Base-by-base conservation (phyloP, 495 filamentous ascomycete genomes). In the Aspergillus leporis region DNA sequence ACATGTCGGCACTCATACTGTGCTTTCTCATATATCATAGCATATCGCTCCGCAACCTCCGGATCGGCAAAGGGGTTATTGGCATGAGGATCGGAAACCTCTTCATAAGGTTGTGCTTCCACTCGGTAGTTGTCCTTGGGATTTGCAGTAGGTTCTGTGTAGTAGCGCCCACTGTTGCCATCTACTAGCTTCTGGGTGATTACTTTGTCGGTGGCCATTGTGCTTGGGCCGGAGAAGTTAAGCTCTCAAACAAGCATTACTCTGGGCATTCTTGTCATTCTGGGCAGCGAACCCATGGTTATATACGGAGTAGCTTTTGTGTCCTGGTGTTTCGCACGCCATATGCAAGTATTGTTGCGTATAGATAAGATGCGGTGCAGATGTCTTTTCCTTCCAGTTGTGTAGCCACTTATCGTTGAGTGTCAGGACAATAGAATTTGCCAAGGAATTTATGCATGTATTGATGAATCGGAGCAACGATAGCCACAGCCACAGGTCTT, bases 1-100 rank as follows among this genome's bases (percentile, higher is more conserved):
- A 81, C 75, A 70, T 88, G 84, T 0, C 78, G 74, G 66, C 82
- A 81, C 65, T 80, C 77, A 60, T 81, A 81, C 23, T 75, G 49
- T 0, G 81, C 77, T 22, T 78, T 73, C 49, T 83, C 78, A 60
- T 83, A 83, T 0, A 79, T 66, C 0, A 63, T 43, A 0, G 68
- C 64, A 74, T 78, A 83, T 54, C 74, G 71, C n/a, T 74, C 73
- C 0, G 79, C 79, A 2, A 78, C 69, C 3, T 69, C 66, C 4
- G 78, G 74, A 56, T 83, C 74, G 0, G 72, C 61, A 50, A 83
- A 83, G 10, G 72, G 71, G 51, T 74, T 74, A 16, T 64, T n/a
- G 9, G 18, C 38, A 19, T 59, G 43, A 9, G 3, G 7, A 13
- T 47, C 43, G 3, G 21, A 9, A 4, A 19, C 7, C 43, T 47